Conservation (phyloP, 257 asterid genomes). For the Primulina huaijiensis region DNA sequence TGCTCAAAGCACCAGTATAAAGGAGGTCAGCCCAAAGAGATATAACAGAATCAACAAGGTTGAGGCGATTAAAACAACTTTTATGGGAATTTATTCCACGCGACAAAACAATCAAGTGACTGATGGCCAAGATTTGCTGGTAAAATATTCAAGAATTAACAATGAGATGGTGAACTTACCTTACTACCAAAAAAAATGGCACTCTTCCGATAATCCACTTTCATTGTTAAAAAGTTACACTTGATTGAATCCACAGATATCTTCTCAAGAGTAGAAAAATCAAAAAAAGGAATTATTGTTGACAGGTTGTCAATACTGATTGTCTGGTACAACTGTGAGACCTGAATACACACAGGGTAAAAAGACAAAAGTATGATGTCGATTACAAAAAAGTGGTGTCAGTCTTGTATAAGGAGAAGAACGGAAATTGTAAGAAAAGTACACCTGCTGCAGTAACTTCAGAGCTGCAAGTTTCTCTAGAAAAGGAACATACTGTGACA, state of each 20-base stretch:
- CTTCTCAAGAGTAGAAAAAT: constrained; percentile 67
- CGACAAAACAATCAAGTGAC: too few species aligned
- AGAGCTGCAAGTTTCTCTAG: constrained; percentile 81
- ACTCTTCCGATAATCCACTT: constrained; percentile 72
- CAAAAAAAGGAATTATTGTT: constrained; percentile 70
- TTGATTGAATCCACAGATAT: constrained; percentile 82
- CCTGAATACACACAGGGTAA: constrained; percentile 42
- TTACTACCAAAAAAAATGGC: constrained; percentile 71
- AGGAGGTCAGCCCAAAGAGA: too few species aligned
- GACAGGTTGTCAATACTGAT: constrained; percentile 68
- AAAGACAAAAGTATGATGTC: constrained; percentile 4
- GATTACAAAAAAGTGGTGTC: not conserved
- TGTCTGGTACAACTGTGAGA: constrained; percentile 77
- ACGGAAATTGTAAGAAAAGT: not conserved
- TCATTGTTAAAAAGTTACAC: constrained; percentile 64
- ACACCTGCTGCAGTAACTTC: constrained; percentile 82
- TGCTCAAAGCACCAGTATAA: not conserved
- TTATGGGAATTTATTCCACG: too few species aligned
- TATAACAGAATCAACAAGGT: too few species aligned
- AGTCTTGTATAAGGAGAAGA: not conserved
- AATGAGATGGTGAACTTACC: constrained; percentile 39
- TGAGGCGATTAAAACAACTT: too few species aligned
- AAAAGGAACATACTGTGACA: constrained; percentile 61
- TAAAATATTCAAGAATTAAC: not conserved
- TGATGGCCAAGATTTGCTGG: not conserved